These are phyloP conservation scores for Rhododendron molle DNA, from an alignment of 148 eudicot genomes.

Conservation along the genomic window DNA sequence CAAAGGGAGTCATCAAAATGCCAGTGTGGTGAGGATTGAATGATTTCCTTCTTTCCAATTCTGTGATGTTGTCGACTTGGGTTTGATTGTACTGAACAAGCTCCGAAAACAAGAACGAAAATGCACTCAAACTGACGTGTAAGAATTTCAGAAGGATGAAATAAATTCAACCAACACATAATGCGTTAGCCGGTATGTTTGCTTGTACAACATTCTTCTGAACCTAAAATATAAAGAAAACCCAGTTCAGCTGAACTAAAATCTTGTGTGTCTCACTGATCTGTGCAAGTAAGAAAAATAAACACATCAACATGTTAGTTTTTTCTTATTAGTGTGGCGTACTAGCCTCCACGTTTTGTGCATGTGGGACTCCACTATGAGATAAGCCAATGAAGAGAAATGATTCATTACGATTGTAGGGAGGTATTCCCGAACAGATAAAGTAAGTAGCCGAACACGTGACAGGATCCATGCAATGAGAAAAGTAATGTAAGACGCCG, in stretches of 20 bases:
- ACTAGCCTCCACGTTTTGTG: no score
- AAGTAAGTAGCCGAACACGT: no score
- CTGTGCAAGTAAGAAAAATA: not conserved
- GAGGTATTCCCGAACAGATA: no score
- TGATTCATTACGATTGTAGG: no score
- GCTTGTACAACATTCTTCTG: no score
- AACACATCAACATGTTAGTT: not conserved
- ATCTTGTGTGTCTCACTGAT: no score
- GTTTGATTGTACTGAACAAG: conserved; percentile 97
- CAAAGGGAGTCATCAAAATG: not conserved
- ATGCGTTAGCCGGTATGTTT: not conserved
- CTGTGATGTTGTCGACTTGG: conserved; percentile 93
- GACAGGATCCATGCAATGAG: no score
- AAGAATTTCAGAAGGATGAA: not conserved
- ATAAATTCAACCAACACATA: not conserved
- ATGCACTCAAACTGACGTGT: conserved; percentile 98
- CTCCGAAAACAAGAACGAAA: conserved; percentile 96
- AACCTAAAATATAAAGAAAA: no score
- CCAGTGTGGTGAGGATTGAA: not conserved
- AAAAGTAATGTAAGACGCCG: no score
- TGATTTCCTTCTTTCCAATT: conserved; percentile 79
- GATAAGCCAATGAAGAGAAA: no score
- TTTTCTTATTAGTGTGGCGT: no score
- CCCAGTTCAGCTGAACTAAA: not conserved
- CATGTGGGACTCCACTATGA: no score